Evolutionary conservation across 305 asterid genomes (phyloP).

Genomic region (Ilex paraguariensis): DNA sequence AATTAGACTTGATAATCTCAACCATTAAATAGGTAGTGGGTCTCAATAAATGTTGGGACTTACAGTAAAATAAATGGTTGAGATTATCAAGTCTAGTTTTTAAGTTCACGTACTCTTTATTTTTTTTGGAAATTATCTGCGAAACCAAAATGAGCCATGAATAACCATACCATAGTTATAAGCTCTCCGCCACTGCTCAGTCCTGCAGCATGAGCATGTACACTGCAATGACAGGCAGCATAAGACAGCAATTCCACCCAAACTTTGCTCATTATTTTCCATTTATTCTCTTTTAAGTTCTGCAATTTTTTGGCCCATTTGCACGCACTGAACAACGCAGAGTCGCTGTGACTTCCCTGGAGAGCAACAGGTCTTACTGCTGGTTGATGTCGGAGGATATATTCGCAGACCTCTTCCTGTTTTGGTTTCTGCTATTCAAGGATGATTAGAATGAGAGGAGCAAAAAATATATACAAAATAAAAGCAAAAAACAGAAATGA

Average conservation of each 20-base stretch:
- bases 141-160: conserved; percentile 56
- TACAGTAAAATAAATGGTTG: no score
- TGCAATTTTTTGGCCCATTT: conserved; percentile 33
- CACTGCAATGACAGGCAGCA: conserved; percentile 44
- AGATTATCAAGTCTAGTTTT: conserved; percentile 20
- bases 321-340: conserved; percentile 28
- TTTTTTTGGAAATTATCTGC: conserved; percentile 27
- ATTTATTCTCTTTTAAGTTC: conserved; percentile 8
- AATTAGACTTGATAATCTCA: no score
- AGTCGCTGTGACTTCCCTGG: conserved; percentile 36
- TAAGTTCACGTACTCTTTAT: conserved; percentile 29
- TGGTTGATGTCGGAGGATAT: conserved; percentile 12
- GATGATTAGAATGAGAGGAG: no score
- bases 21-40: no score
- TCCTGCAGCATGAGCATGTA: conserved; percentile 33
- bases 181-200: conserved; percentile 49
- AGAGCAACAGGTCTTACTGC: conserved; percentile 13
- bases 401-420: conserved; percentile 5
- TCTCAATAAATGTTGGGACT: no score
- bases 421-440: background rate
- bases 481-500: no score
- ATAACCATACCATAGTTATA: conserved; percentile 40
- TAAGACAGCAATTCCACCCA: conserved; percentile 58
- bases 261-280: conserved; percentile 41
- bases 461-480: no score